These are phyloP conservation scores for Mortierella sp. DNA, from an alignment of 371 early-diverging fungal species.

Conservation along the genomic window DNA sequence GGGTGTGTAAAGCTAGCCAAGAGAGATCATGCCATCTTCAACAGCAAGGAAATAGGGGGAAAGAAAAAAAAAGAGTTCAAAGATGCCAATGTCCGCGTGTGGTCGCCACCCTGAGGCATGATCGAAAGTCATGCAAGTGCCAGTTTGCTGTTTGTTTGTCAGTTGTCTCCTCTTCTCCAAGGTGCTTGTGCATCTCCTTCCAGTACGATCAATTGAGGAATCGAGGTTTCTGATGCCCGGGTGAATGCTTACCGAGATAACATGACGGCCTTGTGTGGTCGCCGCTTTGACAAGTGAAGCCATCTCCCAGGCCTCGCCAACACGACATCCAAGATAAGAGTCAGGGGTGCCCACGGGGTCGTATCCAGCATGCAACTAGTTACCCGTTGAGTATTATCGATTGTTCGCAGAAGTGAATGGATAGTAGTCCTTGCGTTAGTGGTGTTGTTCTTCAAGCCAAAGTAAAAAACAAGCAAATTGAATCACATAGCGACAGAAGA, in stretches of 20 bases:
- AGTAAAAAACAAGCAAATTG: background rate
- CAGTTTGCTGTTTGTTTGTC: background rate
- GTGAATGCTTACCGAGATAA: conserved; percentile 55
- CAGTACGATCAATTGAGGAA: background rate
- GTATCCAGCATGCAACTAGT: conserved; percentile 55
- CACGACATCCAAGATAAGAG: conserved; percentile 51
- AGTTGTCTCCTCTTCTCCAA: background rate
- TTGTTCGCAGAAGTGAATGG: background rate
- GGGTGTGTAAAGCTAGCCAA: background rate
- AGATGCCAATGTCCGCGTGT: background rate
- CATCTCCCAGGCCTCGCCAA: conserved; percentile 59
- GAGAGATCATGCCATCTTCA: background rate
- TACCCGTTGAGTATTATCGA: background rate
- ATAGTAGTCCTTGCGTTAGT: background rate
- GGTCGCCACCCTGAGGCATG: background rate
- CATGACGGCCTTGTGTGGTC: conserved; percentile 55
- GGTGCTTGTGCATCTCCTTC: background rate
- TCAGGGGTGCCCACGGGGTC: conserved; percentile 54
- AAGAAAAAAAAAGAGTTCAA: background rate
- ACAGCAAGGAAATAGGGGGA: background rate
- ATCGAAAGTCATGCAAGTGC: conserved; percentile 5
- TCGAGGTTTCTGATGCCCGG: background rate
- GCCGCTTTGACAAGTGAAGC: conserved; percentile 46
- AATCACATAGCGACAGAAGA: background rate
- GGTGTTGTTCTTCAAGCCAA: no score